These are phyloP conservation scores for Lycium barbarum DNA, from an alignment of 257 asterid genomes.

Conservation along the genomic window DNA sequence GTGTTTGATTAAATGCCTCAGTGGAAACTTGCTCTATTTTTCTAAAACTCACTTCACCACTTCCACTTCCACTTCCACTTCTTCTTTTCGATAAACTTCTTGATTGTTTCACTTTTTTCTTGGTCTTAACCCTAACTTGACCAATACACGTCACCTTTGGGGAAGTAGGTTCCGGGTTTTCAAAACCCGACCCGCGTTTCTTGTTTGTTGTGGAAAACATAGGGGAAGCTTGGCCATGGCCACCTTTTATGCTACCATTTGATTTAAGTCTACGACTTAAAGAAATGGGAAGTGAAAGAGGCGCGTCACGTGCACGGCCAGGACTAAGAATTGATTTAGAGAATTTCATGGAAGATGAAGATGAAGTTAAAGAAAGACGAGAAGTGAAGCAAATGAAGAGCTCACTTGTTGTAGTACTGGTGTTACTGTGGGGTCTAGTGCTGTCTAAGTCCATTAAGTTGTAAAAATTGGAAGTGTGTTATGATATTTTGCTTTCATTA, in stretches of 20 bases:
- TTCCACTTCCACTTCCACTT: slow-evolving; percentile 42
- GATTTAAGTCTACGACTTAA: slow-evolving; percentile 80
- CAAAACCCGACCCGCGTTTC: slow-evolving; percentile 70
- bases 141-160: slow-evolving; percentile 99
- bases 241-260: slow-evolving; percentile 79
- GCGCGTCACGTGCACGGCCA: slow-evolving; percentile 63
- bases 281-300: slow-evolving; percentile 66
- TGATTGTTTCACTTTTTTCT: slow-evolving; percentile 69
- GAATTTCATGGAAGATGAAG: slow-evolving; percentile 51
- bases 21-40: slow-evolving; percentile 44
- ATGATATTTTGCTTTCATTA: not conserved
- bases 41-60: slow-evolving; percentile 65
- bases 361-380: slow-evolving; percentile 44
- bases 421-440: slow-evolving; percentile 55
- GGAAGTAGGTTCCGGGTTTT: slow-evolving; percentile 92
- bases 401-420: slow-evolving; percentile 46
- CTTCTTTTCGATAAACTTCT: slow-evolving; percentile 70
- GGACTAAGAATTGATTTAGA: slow-evolving; percentile 61
- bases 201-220: slow-evolving; percentile 57
- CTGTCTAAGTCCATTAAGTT: slow-evolving; percentile 53
- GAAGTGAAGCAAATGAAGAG: slow-evolving; percentile 75
- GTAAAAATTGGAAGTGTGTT: not conserved
- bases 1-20: slow-evolving; percentile 34
- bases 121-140: slow-evolving; percentile 88
- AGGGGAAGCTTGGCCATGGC: slow-evolving; percentile 82